Conservation (phyloP, 1,284 basidiomycete genomes). For the Cutaneotrichosporon mucoides region DNA sequence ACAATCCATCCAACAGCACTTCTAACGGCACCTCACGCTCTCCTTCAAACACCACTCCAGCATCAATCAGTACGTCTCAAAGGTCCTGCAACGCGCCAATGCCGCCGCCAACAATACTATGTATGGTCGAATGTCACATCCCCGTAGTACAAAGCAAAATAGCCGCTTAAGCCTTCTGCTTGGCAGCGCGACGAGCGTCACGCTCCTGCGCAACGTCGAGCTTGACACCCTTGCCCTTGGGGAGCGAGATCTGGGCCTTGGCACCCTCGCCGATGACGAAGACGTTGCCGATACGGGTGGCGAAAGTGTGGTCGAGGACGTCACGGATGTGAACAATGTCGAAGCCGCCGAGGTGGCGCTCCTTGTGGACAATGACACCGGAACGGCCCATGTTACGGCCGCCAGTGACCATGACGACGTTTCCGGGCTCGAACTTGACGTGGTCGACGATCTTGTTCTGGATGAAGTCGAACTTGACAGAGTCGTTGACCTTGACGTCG, state of each 20-base stretch:
- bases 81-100: no score
- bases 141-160: slow-evolving; percentile 5
- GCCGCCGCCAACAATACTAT: background rate
- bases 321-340: slow-evolving; percentile 98
- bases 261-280: slow-evolving; percentile 94
- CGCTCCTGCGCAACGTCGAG: slow-evolving; percentile 49
- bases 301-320: slow-evolving; percentile 88
- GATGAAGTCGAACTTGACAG: slow-evolving; percentile 93
- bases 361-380: slow-evolving; percentile 90
- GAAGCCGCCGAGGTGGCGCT: slow-evolving; percentile 97
- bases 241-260: slow-evolving; percentile 96
- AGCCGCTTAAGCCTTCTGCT: slow-evolving; percentile 1
- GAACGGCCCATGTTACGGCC: slow-evolving; percentile 99
- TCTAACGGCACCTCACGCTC: no score
- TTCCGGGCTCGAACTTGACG: slow-evolving; percentile 95
- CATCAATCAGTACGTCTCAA: no score
- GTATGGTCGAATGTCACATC: slow-evolving; percentile 6
- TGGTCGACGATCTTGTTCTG: slow-evolving; percentile 92
- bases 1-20: no score
- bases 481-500: slow-evolving; percentile 92
- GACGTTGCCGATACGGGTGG: slow-evolving; percentile 93
- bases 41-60: no score
- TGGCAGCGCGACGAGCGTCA: slow-evolving; percentile 3
- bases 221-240: slow-evolving; percentile 97
- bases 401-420: slow-evolving; percentile 96